These are phyloP conservation scores for Stylosanthes scabra DNA, from an alignment of 331 rosid species.

Conservation along the genomic window DNA sequence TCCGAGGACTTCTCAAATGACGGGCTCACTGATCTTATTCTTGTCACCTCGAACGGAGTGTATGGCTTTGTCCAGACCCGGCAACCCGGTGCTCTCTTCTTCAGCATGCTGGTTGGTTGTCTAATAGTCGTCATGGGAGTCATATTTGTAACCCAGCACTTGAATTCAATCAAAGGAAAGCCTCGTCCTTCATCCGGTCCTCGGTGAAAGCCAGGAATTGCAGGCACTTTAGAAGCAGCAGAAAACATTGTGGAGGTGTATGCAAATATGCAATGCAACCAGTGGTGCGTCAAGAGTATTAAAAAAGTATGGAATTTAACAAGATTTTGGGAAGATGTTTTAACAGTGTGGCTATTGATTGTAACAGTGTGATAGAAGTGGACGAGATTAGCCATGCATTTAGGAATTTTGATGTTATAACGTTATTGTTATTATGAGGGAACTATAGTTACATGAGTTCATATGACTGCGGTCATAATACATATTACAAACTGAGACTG, in stretches of 20 bases:
- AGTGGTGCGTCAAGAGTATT: conserved; percentile 15
- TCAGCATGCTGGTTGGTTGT: conserved; percentile 94
- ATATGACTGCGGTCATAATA: conserved; percentile 25
- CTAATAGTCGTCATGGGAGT: conserved; percentile 93
- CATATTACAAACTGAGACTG: not conserved
- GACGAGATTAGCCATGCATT: conserved; percentile 22
- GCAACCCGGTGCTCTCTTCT: conserved; percentile 98
- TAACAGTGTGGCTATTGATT: conserved; percentile 18
- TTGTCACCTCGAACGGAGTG: conserved; percentile 82
- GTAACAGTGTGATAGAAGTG: conserved; percentile 29
- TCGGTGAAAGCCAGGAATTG: conserved; percentile 49
- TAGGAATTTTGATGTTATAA: conserved; percentile 38
- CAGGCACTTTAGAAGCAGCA: conserved; percentile 9
- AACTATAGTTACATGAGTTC: not conserved
- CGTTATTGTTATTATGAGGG: conserved; percentile 1
- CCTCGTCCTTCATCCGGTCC: conserved; percentile 69
- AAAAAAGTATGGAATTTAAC: conserved; percentile 22
- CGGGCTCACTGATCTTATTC: conserved; percentile 90
- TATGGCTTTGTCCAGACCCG: conserved; percentile 98
- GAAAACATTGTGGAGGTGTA: conserved; percentile 11
- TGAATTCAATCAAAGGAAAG: conserved; percentile 81
- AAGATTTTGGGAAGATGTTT: conserved; percentile 24
- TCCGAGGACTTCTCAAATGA: conserved; percentile 93
- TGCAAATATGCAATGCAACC: not conserved
- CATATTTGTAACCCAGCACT: conserved; percentile 88